Base-by-base conservation (phyloP, 805 yeast genomes). In the Yarrowia sp. region DNA sequence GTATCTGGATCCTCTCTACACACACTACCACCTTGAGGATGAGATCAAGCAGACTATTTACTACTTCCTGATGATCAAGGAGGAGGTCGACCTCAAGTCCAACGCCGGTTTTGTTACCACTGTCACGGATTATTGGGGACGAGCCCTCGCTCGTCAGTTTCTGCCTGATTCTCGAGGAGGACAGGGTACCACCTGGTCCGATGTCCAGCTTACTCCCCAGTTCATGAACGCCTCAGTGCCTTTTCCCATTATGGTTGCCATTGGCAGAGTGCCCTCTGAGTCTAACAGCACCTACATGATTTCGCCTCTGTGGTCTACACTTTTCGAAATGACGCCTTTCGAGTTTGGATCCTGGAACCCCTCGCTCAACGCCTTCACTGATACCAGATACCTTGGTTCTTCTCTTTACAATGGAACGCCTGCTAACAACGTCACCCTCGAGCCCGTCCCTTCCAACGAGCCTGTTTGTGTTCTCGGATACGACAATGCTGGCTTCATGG, bases 341-440 rank as follows among this genome's bases (percentile, higher is more conserved):
- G 88, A 86, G 71, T 73, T 90, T 67, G 97, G 97, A n/a, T 84
- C 93, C 3, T 90, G 93, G 93, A 97, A 91, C 70, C 87, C 90
- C 13, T 77, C 87, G 0, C 73, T 88, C 56, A 76, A 79, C 62
- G 76, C 87, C 3, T 90, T 90, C 72, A 76, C 84, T 12, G 84
- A 86, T 62, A 72, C 84, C 32, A 79, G 83, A 71, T 90, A 86
- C 70, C 71, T 88, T 53, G 97, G 96, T 12, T 80, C 96, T 0
- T 72, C 78, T 21, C 78, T 86, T 31, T 68, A 78, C 21, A 78
- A 82, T 63, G 96, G 96, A 31, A 64, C 69, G 0, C 55, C 55
- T 6, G 71, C 18, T 19, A 25, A 47, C 55, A 47, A 47, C 9
- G 55, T 47, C 29, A 47, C 55, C 6, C 38, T 47, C 8, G 55